Evolutionary conservation across 2,329 filamentous ascomycete genomes (phyloP).

Genomic region (Hypoxylon sp.): DNA sequence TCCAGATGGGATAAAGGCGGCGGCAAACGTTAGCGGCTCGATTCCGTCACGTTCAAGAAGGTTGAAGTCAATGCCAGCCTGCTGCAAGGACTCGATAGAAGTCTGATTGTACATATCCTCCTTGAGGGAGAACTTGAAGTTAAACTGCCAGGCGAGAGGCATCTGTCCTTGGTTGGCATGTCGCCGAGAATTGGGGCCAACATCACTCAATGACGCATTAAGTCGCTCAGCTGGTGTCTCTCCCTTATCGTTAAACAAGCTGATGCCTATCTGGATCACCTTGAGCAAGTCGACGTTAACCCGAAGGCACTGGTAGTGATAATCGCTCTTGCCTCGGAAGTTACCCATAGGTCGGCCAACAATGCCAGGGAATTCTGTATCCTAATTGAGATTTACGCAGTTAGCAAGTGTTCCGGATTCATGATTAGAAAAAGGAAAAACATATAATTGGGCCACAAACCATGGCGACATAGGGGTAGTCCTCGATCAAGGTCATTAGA

Average conservation of each 20-base stretch:
- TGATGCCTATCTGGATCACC: conserved; percentile 96
- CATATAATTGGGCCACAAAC: conserved; percentile 66
- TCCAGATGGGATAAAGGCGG: conserved; percentile 91
- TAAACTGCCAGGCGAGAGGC: conserved; percentile 98
- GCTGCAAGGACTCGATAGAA: conserved; percentile 90
- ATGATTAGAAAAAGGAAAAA: background rate
- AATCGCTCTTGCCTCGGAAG: conserved; percentile 95
- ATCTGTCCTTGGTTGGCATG: conserved; percentile 67
- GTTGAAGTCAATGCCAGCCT: conserved; percentile 92
- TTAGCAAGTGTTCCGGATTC: conserved; percentile 43
- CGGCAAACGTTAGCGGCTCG: conserved; percentile 88
- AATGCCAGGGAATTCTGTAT: conserved; percentile 98
- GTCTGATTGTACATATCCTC: conserved; percentile 98
- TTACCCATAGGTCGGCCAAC: conserved; percentile 95
- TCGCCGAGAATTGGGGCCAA: conserved; percentile 58
- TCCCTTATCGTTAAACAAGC: conserved; percentile 91
- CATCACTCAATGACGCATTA: conserved; percentile 60
- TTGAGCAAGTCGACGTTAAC: conserved; percentile 98
- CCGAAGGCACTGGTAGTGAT: conserved; percentile 97
- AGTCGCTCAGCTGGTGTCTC: conserved; percentile 84
- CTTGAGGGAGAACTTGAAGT: conserved; percentile 95
- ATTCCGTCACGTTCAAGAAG: conserved; percentile 90
- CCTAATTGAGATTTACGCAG: conserved; percentile 66
- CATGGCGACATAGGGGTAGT: conserved; percentile 98
- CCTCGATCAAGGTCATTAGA: conserved; percentile 85